Evolutionary conservation across 2,329 filamentous ascomycete genomes (phyloP).

Genomic region (Neonectria faginata): DNA sequence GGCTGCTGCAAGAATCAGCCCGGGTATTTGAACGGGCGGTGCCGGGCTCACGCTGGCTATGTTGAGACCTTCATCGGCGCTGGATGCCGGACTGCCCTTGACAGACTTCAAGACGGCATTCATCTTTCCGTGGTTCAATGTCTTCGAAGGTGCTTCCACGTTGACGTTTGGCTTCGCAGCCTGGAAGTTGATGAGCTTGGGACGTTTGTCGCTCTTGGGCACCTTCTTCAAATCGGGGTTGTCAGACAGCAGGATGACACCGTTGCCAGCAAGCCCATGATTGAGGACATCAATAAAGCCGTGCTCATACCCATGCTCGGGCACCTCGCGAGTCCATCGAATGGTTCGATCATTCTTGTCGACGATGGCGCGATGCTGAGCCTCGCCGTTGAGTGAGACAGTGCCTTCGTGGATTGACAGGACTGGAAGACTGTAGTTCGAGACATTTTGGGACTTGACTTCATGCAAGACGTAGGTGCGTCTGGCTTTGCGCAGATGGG

Average conservation of each 20-base stretch:
- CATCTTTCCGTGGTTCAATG: not conserved
- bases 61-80: not conserved
- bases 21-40: not conserved
- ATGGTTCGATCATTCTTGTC: not conserved
- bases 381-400: not conserved
- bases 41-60: not conserved
- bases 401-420: constrained; percentile 2
- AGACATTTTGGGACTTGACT: not conserved
- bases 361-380: not conserved
- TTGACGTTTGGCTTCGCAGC: not conserved
- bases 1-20: not conserved
- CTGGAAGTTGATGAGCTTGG: not conserved
- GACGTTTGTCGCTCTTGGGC: not conserved
- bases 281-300: not conserved
- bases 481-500: not conserved
- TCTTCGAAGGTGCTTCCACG: not conserved
- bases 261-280: not conserved
- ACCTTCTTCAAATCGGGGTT: not conserved
- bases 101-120: not conserved
- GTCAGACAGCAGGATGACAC: constrained; percentile 1
- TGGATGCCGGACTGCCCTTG: not conserved
- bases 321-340: not conserved
- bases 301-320: not conserved
- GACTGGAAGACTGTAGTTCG: not conserved
- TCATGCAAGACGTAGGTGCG: constrained; percentile 1